Base-by-base conservation (phyloP, 1,284 basidiomycete genomes). In the Puccinia polysora region DNA sequence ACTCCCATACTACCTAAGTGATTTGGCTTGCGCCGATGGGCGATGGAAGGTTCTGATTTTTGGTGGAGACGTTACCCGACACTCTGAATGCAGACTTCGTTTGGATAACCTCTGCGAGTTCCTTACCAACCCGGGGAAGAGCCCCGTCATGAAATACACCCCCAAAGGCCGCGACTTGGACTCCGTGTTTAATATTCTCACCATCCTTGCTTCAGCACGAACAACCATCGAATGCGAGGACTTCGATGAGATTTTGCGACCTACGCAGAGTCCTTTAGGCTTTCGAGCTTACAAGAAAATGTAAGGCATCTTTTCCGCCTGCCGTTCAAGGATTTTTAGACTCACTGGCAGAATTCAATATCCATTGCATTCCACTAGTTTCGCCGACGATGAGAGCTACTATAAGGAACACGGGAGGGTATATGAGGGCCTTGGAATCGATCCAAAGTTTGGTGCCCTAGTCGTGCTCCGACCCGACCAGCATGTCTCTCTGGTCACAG, bases 391-490 rank as follows among this genome's bases (percentile, higher is more conserved):
- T 63, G 73, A 75, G 50, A 75, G 74, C 2, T 76, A 77, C 65
- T 77, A 80, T 73, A 70, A 74, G 40, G 80, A 79, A 40, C 76
- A 80, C 64, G 79, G 79, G 45, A 75, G 79, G n/a, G 77, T 78
- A 10, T 81, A 81, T 75, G 76, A 77, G 55, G 75, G 76, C 15
- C 80, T 79, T 73, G 80, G 79, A 38, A 78, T 81, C 68, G 73
- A 77, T 36, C 76, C 77, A 6, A 76, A 78, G 25, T 75, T 76
- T 23, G 80, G 80, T 4, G 77, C 76, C 20, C 75, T 80, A 40
- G 74, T 80, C 7, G 75, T 81, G 10, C 75, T 80, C 23, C 76
- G 80, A 7, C 80, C 80, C 0, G 80, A 81, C 72, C 79, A 80
- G 74, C 75, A 78, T 52, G 78, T 80, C 14, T 73, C 76, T 5